Conservation (phyloP, 495 filamentous ascomycete species). For the Penicillium roqueforti region DNA sequence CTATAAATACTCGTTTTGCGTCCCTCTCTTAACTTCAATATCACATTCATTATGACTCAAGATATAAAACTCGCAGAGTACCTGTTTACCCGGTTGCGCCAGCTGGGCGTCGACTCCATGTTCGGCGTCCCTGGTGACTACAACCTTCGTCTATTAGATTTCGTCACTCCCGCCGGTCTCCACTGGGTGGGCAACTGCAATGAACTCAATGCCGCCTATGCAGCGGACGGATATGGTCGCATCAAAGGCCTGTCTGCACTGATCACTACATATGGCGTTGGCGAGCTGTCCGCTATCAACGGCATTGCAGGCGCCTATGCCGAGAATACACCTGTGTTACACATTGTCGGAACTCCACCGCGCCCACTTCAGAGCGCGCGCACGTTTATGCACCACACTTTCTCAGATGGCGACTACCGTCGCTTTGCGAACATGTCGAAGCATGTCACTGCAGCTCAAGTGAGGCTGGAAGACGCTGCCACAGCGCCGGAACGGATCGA, state of each 20-base stretch:
- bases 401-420: slow-evolving; percentile 41
- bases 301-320: slow-evolving; percentile 68
- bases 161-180: slow-evolving; percentile 56
- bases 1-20: slow-evolving; percentile 13
- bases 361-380: slow-evolving; percentile 29
- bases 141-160: slow-evolving; percentile 67
- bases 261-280: slow-evolving; percentile 77
- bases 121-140: slow-evolving; percentile 74
- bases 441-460: slow-evolving; percentile 39
- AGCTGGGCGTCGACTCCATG: slow-evolving; percentile 64
- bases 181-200: slow-evolving; percentile 78
- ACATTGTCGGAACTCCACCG: slow-evolving; percentile 64
- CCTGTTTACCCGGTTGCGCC: slow-evolving; percentile 63
- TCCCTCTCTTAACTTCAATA: neutral
- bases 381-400: slow-evolving; percentile 41
- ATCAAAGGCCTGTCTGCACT: slow-evolving; percentile 68
- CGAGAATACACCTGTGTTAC: slow-evolving; percentile 72
- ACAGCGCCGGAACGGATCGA: slow-evolving; percentile 40
- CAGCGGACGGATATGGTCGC: slow-evolving; percentile 76
- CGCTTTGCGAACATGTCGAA: slow-evolving; percentile 36
- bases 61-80: slow-evolving; percentile 49
- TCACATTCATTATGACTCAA: slow-evolving; percentile 4
- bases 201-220: slow-evolving; percentile 81
- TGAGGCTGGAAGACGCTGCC: slow-evolving; percentile 30
- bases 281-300: slow-evolving; percentile 72